Evolutionary conservation across 2,329 filamentous ascomycete species (phyloP).

Genomic region (Trichoderma sp.): DNA sequence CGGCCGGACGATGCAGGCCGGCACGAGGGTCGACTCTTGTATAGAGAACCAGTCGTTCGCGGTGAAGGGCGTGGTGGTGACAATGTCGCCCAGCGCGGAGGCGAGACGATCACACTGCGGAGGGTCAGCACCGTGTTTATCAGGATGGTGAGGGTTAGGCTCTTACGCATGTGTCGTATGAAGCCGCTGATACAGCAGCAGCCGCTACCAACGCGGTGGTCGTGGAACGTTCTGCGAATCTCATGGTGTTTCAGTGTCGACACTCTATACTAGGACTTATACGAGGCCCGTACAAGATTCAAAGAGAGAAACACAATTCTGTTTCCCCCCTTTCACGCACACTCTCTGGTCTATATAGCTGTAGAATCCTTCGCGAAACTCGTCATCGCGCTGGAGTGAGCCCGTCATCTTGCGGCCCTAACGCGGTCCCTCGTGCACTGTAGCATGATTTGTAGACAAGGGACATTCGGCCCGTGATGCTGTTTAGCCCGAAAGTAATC

Average conservation of each 20-base stretch:
- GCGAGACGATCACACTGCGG: conserved; percentile 1
- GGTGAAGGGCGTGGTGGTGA: conserved; percentile 11
- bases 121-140: background rate
- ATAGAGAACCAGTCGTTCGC: conserved; percentile 1
- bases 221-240: background rate
- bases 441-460: conserved; percentile 2
- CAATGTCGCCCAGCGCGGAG: background rate
- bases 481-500: conserved; percentile 3
- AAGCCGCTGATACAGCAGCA: background rate
- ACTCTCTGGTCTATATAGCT: background rate
- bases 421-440: background rate
- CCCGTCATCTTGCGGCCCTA: background rate
- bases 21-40: background rate
- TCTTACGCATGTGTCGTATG: background rate
- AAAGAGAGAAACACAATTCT: background rate
- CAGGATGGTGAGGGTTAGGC: background rate
- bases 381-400: background rate
- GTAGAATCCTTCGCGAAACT: background rate
- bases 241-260: background rate
- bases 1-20: conserved; percentile 20
- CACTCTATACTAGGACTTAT: background rate
- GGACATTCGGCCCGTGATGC: conserved; percentile 8
- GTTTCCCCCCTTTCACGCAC: background rate
- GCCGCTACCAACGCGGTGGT: background rate
- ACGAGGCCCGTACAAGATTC: background rate